Percentiles rank a stretch among this genome's conserved stretches.
Conservation (phyloP, 1,139 yeast species). For the Hansenula lynferdii region DNA sequence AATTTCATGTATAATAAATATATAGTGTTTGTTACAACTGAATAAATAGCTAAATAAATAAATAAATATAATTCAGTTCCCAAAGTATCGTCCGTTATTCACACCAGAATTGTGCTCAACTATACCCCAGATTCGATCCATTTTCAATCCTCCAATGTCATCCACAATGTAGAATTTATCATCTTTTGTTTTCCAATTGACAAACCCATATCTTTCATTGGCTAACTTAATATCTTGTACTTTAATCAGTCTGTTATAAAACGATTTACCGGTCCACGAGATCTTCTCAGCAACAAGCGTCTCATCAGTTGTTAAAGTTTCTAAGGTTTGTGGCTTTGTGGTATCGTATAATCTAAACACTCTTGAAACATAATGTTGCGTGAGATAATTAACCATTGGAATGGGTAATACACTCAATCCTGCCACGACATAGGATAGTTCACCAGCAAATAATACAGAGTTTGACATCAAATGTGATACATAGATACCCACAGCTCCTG, state of each 20-base stretch:
- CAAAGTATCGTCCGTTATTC: slow-evolving; percentile 52
- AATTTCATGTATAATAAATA: no score
- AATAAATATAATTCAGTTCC: slow-evolving; percentile 4
- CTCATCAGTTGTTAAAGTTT: slow-evolving; percentile 56
- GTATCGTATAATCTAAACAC: slow-evolving; percentile 69
- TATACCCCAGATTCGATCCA: slow-evolving; percentile 84
- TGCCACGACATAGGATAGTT: slow-evolving; percentile 42
- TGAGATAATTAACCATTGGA: slow-evolving; percentile 47
- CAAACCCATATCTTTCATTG: slow-evolving; percentile 44
- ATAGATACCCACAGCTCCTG: slow-evolving; percentile 50
- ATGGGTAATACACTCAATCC: slow-evolving; percentile 42
- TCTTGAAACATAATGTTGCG: slow-evolving; percentile 66
- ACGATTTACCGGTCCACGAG: slow-evolving; percentile 59
- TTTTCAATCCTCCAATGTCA: slow-evolving; percentile 72
- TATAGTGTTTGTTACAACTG: no score
- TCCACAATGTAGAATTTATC: slow-evolving; percentile 55
- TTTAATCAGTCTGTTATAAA: slow-evolving; percentile 55
- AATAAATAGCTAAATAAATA: slow-evolving; percentile 1
- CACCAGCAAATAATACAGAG: slow-evolving; percentile 52
- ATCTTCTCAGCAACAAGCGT: slow-evolving; percentile 65
- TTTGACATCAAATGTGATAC: slow-evolving; percentile 51
- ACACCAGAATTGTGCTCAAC: slow-evolving; percentile 63
- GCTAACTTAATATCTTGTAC: slow-evolving; percentile 44
- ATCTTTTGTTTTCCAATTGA: slow-evolving; percentile 49
- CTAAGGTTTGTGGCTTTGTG: slow-evolving; percentile 60